Conservation (phyloP, 75 land plant genomes). For the Cupressus sempervirens region DNA sequence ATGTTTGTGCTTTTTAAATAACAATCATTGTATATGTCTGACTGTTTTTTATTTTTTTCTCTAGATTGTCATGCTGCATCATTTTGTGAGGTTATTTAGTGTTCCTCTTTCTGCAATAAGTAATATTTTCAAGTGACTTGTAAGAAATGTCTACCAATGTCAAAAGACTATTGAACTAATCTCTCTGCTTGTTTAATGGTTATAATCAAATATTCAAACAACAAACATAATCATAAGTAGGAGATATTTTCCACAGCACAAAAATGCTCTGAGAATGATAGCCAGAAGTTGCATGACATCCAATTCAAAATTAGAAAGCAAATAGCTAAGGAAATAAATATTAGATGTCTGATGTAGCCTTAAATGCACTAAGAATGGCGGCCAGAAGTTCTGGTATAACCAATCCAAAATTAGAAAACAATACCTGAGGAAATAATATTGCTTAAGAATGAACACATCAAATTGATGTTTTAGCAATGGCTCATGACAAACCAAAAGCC, state of each 20-base stretch:
- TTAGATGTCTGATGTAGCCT: not conserved
- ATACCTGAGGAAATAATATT: not conserved
- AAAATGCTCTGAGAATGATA: not conserved
- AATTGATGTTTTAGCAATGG: not conserved
- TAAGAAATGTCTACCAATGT: not conserved
- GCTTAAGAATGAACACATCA: not conserved
- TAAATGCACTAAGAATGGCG: not conserved
- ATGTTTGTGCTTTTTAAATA: too few relatives aligned
- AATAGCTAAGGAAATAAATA: too few relatives aligned
- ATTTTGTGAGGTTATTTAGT: not conserved
- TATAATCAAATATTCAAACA: not conserved
- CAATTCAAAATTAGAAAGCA: too few relatives aligned
- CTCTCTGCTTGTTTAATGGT: not conserved
- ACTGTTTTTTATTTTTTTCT: not conserved
- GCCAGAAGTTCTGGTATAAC: not conserved
- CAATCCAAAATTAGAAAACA: not conserved
- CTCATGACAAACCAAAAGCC: not conserved
- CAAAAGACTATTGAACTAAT: not conserved
- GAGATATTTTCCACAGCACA: too few relatives aligned
- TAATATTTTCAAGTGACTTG: not conserved
- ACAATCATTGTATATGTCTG: not conserved
- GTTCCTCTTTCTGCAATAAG: not conserved
- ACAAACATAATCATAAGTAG: not conserved
- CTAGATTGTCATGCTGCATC: not conserved
- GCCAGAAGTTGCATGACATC: not conserved